Conservation (phyloP, 495 filamentous ascomycete genomes). For the Penicillium cosmopolitanum region DNA sequence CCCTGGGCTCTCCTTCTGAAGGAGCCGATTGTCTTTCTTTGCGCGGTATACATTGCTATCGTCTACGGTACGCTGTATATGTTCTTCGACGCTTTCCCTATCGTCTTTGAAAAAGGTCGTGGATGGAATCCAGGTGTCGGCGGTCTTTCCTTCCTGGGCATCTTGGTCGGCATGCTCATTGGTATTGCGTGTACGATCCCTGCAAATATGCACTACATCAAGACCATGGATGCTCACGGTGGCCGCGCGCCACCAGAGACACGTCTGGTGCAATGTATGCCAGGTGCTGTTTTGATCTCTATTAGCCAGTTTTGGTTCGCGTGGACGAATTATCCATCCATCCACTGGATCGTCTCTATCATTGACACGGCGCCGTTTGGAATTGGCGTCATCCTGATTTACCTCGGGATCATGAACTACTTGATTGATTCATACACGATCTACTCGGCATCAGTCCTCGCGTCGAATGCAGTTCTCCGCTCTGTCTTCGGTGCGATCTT, state of each 20-base stretch:
- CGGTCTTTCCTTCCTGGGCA: conserved; percentile 70
- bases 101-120: conserved; percentile 6
- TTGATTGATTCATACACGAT: conserved; percentile 73
- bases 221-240: conserved; percentile 33
- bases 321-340: conserved; percentile 30
- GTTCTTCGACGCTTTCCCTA: conserved; percentile 53
- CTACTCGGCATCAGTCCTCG: conserved; percentile 70
- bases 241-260: conserved; percentile 25
- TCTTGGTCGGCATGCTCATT: conserved; percentile 68
- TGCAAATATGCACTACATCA: conserved; percentile 28
- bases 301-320: conserved; percentile 55
- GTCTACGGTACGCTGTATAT: conserved; percentile 70
- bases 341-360: conserved; percentile 56
- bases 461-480: conserved; percentile 65
- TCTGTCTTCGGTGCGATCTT: conserved; percentile 69
- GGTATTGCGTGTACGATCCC: conserved; percentile 40
- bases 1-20: conserved; percentile 29
- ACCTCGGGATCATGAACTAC: conserved; percentile 67
- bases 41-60: conserved; percentile 64
- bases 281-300: conserved; percentile 9
- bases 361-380: conserved; percentile 62
- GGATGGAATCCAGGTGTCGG: conserved; percentile 8
- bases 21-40: conserved; percentile 33
- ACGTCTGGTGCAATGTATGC: conserved; percentile 17
- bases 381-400: conserved; percentile 65